Conservation (phyloP, 1,139 yeast genomes). For the Taphrina deformans region DNA sequence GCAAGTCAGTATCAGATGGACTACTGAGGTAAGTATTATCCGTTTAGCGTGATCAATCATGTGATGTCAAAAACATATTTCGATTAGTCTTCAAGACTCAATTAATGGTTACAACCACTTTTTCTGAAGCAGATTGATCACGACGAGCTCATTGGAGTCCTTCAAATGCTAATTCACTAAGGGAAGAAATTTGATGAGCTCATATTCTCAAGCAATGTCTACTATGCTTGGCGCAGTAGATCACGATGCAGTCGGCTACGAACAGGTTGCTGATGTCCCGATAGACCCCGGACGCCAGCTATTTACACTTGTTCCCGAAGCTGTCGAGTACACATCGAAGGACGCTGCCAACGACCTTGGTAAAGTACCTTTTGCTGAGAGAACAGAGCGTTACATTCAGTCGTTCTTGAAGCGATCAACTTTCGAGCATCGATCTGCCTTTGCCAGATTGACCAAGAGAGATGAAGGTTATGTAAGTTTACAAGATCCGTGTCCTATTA, state of each 20-base stretch:
- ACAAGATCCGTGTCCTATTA: neutral
- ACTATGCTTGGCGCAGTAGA: constrained; percentile 12
- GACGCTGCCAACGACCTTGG: constrained; percentile 30
- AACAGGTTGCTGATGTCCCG: constrained; percentile 5
- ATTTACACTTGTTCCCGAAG: constrained; percentile 16
- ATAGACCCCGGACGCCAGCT: constrained; percentile 21
- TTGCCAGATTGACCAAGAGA: neutral
- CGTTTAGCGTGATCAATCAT: neutral
- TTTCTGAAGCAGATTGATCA: neutral
- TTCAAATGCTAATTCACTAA: neutral
- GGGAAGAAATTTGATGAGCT: constrained; percentile 15
- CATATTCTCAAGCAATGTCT: constrained; percentile 20
- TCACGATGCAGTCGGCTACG: neutral
- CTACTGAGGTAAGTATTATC: constrained; percentile 5
- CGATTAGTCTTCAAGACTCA: constrained; percentile 34
- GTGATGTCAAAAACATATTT: constrained; percentile 2
- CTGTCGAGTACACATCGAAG: constrained; percentile 4
- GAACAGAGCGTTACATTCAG: constrained; percentile 6
- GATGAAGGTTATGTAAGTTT: neutral
- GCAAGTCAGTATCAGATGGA: neutral
- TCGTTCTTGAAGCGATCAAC: constrained; percentile 6
- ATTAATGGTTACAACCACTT: constrained; percentile 7
- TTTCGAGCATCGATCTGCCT: constrained; percentile 11
- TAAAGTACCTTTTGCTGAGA: constrained; percentile 8
- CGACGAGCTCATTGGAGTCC: neutral